Conservation (phyloP, 345 rosid species). For the Mangifera indica region DNA sequence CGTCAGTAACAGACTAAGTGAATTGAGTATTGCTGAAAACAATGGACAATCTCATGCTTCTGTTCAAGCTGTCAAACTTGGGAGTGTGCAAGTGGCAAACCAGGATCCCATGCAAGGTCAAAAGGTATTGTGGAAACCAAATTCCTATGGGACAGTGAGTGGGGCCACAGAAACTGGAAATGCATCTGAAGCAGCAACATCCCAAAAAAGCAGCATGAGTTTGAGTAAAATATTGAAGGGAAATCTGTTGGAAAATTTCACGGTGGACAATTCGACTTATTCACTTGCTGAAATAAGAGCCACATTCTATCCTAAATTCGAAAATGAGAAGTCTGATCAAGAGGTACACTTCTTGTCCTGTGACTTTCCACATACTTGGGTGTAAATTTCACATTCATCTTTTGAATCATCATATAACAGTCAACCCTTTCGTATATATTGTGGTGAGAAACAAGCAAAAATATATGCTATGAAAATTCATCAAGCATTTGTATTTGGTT, state of each 20-base stretch:
- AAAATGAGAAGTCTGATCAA: constrained; percentile 97
- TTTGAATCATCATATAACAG: not conserved
- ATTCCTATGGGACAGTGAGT: constrained; percentile 54
- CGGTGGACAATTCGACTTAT: constrained; percentile 62
- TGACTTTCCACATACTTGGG: not conserved
- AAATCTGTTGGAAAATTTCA: constrained; percentile 52
- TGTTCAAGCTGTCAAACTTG: constrained; percentile 17
- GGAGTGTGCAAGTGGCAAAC: constrained; percentile 20
- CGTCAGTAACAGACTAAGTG: constrained; percentile 39
- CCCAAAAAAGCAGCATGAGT: constrained; percentile 25
- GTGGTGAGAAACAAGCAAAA: not conserved
- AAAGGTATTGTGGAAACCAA: constrained; percentile 48
- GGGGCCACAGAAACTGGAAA: constrained; percentile 35
- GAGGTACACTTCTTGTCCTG: constrained; percentile 49
- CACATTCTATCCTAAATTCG: constrained; percentile 94
- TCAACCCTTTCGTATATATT: not conserved
- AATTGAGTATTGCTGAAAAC: constrained; percentile 47
- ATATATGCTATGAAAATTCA: too few species aligned
- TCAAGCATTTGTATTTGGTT: not conserved
- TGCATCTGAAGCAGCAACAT: constrained; percentile 26
- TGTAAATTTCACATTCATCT: not conserved
- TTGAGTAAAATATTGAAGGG: constrained; percentile 51
- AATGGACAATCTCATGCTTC: constrained; percentile 28
- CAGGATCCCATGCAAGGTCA: constrained; percentile 23
- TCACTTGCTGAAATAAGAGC: constrained; percentile 83